Conservation (phyloP, 306 rosid species). For the Canavalia ensiformis region DNA sequence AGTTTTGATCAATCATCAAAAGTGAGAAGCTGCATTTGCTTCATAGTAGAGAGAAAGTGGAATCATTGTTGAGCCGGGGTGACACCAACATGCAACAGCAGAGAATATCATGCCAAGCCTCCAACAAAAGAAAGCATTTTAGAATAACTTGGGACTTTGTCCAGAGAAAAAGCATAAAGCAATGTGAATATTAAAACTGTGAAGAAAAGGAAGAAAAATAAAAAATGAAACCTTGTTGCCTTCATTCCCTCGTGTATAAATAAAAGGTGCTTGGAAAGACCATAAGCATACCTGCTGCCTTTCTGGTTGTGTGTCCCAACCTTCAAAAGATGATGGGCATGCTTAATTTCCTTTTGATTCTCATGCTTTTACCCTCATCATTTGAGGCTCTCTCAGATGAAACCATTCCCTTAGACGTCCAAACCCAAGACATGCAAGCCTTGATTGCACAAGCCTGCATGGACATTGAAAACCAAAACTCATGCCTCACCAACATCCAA, state of each 20-base stretch:
- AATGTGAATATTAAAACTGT: conserved; percentile 48
- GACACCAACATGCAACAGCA: conserved; percentile 14
- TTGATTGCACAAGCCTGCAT: conserved; percentile 73
- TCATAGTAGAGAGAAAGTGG: conserved; percentile 31
- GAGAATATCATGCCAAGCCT: conserved; percentile 61
- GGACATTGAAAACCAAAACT: conserved; percentile 60
- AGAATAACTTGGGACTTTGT: conserved; percentile 59
- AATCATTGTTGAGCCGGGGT: conserved; percentile 26
- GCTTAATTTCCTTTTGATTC: conserved; percentile 55
- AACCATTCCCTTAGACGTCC: conserved; percentile 50
- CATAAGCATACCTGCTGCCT: conserved; percentile 40
- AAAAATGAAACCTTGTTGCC: not conserved
- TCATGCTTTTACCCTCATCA: conserved; percentile 52
- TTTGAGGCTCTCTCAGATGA: conserved; percentile 50
- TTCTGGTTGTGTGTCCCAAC: conserved; percentile 43
- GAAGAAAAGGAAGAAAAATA: conserved; percentile 48
- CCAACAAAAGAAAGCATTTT: conserved; percentile 68
- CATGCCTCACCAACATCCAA: conserved; percentile 70
- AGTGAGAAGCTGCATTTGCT: conserved; percentile 18
- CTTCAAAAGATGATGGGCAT: conserved; percentile 64
- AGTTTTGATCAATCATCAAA: conserved; percentile 36
- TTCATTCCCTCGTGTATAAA: conserved; percentile 46
- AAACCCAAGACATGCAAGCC: conserved; percentile 60
- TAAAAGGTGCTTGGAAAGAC: conserved; percentile 36
- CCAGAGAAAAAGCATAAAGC: conserved; percentile 60